Base-by-base conservation (phyloP, 805 yeast species). In the Candida maltosa region DNA sequence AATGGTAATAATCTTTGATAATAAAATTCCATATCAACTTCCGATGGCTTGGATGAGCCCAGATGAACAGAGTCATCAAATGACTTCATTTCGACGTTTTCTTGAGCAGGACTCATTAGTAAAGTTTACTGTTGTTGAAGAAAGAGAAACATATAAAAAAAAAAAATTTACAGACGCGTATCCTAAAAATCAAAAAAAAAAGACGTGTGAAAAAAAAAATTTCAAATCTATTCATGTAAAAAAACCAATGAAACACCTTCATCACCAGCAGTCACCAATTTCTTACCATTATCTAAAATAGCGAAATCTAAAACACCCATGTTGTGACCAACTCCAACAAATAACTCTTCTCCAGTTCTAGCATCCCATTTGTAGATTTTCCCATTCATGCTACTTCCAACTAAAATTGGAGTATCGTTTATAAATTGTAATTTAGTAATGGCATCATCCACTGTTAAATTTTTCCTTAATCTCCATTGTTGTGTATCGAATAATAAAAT, bases 291-390 rank as follows among this genome's bases (percentile, higher is more conserved):
- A 26, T 76, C 79, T 38, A 79, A 75, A 28, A 82, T 53, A 14
- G 83, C 79, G 54, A 93, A 91, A 50, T 87, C 97, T 44, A 93
- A 71, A 14, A 93, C 80, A 43, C 97, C 97, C 84, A 86, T 85
- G 60, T 83, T 84, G 58, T 93, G 98, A 16, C 98, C 99, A 26
- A 78, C 78, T 44, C 94, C 93, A 22, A 73, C 82, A 64, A 83
- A 84, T 39, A 83, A 60, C 50, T 77, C 80, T 40, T 75, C 78
- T 39, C 95, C 95, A 3, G 88, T 82, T 64, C 96, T 80, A 5
- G 84, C 80, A 59, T 93, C 97, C 84, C 87, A 88, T 58, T 83
- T 80, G 60, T 81, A 82, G 23, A 93, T 76, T 47, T 75, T 76
- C 39, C 97, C 97, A 54, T 88, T 84, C 81, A 87, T 86, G 37